Percentiles rank a stretch among this genome's conserved stretches.
Conservation (phyloP, 2,329 filamentous ascomycete genomes). For the Diaporthe sp. region DNA sequence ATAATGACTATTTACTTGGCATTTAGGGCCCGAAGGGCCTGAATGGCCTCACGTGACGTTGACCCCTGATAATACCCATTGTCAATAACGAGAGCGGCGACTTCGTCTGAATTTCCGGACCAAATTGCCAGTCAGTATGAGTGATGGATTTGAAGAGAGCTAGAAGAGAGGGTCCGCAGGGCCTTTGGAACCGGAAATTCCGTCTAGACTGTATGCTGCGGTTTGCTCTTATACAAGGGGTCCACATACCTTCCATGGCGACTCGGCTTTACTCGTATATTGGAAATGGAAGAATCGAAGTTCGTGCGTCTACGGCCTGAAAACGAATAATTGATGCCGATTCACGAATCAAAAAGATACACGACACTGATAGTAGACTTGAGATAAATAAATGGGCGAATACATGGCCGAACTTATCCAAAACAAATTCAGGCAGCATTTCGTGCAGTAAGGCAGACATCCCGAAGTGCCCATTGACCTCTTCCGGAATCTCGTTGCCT, state of each 20-base stretch:
- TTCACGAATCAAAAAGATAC: not conserved
- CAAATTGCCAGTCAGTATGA: not conserved
- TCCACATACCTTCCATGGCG: conserved; percentile 5
- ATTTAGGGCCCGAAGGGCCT: too few species aligned
- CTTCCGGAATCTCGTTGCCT: conserved; percentile 16
- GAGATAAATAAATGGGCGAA: not conserved
- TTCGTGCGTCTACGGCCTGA: not conserved
- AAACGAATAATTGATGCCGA: not conserved
- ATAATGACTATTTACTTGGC: too few species aligned
- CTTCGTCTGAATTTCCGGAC: conserved; percentile 84
- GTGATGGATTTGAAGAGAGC: not conserved
- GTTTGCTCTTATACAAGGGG: not conserved
- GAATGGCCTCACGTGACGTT: too few species aligned
- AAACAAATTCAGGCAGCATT: not conserved
- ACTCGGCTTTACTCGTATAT: not conserved
- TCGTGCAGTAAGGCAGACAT: not conserved
- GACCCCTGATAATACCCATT: conserved; percentile 99
- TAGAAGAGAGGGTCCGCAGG: not conserved
- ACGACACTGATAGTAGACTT: not conserved
- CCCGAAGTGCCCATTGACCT: not conserved
- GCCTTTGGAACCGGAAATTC: not conserved
- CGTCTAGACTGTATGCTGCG: not conserved
- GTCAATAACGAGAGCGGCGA: conserved; percentile 99
- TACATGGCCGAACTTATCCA: not conserved
- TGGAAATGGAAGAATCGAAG: not conserved